Percentiles rank a stretch among this genome's conserved stretches.
Conservation (phyloP, 2,329 filamentous ascomycete species). For the Verticillium zaregamsianum region DNA sequence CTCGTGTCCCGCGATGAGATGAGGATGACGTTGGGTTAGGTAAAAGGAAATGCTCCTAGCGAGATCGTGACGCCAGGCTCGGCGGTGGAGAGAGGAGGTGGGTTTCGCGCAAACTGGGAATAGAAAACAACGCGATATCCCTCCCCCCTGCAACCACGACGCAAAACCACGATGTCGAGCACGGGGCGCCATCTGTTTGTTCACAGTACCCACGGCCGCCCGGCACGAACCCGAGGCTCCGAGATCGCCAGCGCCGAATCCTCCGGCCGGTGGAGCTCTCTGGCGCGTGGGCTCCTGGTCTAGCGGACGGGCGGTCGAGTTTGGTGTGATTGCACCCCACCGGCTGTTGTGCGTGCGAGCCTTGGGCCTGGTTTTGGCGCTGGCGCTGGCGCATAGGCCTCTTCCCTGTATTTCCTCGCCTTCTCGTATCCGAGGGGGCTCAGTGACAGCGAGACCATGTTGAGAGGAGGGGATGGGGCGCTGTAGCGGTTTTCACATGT, state of each 20-base stretch:
- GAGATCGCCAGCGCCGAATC: slow-evolving; percentile 1
- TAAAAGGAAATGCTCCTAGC: not conserved
- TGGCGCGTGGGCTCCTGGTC: not conserved
- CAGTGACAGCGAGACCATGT: not conserved
- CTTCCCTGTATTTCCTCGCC: not conserved
- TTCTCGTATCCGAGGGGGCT: not conserved
- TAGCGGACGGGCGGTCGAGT: not conserved
- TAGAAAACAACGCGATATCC: no score
- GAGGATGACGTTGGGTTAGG: not conserved
- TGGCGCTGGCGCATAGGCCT: not conserved
- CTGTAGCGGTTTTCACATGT: not conserved
- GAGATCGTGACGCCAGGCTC: not conserved
- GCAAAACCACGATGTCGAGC: not conserved
- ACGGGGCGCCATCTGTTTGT: not conserved
- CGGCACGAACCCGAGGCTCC: not conserved
- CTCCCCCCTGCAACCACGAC: no score
- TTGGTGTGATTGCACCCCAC: not conserved
- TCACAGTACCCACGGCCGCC: not conserved
- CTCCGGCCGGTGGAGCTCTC: not conserved
- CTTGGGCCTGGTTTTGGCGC: not conserved
- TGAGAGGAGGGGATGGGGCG: not conserved
- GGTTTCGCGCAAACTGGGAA: no score
- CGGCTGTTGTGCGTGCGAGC: not conserved
- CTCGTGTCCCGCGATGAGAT: not conserved
- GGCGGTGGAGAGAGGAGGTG: not conserved